Evolutionary conservation across 225 moss, liverwort and hornwort genomes (phyloP).

Genomic region (Antitrichia curtipendula): DNA sequence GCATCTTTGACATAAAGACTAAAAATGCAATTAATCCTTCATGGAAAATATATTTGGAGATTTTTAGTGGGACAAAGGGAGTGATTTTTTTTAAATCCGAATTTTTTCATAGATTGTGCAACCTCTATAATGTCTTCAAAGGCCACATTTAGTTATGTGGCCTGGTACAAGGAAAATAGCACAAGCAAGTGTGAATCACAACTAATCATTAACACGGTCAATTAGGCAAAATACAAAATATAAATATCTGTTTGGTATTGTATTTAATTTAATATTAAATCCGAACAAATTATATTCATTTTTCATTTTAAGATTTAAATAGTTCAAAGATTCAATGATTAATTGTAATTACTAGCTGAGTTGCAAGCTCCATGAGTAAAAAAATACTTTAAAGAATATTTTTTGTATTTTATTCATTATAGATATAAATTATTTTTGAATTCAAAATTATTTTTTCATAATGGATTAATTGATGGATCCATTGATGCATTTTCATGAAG

Average conservation of each 20-base stretch:
- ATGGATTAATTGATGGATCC: too few relatives aligned
- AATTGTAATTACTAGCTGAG: background rate
- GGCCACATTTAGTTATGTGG: accelerated
- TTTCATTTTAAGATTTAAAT: background rate
- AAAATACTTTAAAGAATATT: background rate
- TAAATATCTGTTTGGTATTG: background rate
- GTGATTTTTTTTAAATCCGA: too few relatives aligned
- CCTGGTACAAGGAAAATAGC: accelerated
- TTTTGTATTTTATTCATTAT: background rate
- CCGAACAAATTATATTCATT: accelerated
- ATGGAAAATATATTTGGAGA: too few relatives aligned
- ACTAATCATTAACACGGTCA: too few relatives aligned
- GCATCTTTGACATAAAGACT: too few relatives aligned
- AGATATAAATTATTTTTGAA: background rate
- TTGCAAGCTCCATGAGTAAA: background rate
- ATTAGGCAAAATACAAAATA: background rate
- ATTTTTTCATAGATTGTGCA: background rate
- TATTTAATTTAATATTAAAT: too few relatives aligned
- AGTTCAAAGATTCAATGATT: background rate
- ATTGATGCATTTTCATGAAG: too few relatives aligned
- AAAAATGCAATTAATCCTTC: too few relatives aligned
- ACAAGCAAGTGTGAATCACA: too few relatives aligned
- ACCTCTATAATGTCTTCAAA: background rate
- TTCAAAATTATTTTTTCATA: too few relatives aligned
- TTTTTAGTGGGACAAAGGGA: too few relatives aligned